A percentile compares a stretch with the other conserved stretches of the same genome.
These are phyloP conservation scores for Margaritispora aquatica DNA, from an alignment of 495 filamentous ascomycete species.

Conservation along the genomic window DNA sequence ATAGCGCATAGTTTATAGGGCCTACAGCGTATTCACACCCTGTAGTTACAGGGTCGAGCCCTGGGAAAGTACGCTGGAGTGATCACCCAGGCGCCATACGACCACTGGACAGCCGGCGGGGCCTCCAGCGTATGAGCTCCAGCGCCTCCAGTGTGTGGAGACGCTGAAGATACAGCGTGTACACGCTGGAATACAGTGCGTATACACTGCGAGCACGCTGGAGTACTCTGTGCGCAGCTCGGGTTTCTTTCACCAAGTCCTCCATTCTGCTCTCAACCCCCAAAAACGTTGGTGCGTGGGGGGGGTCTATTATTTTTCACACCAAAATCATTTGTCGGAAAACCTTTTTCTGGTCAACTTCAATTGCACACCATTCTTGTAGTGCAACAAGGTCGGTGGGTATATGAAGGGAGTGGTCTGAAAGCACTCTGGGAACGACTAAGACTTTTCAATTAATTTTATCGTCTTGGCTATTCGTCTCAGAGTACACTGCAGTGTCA, in stretches of 20 bases:
- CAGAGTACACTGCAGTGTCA: background rate
- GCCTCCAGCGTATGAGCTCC: background rate
- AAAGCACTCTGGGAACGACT: background rate
- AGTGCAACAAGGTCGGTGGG: background rate
- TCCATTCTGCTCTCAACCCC: background rate
- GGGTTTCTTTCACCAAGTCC: background rate
- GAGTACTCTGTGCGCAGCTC: too few relatives aligned
- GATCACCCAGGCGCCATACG: background rate
- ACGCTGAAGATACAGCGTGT: too few relatives aligned
- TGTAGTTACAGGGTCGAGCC: background rate
- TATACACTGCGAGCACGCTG: too few relatives aligned
- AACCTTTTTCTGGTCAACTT: background rate
- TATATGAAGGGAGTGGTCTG: constrained; percentile 1
- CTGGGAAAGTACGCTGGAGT: background rate
- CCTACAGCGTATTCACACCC: background rate
- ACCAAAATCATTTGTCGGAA: constrained; percentile 4
- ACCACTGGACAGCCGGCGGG: too few relatives aligned
- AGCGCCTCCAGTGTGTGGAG: background rate
- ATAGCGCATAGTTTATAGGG: background rate
- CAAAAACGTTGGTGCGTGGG: background rate
- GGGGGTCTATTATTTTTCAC: background rate
- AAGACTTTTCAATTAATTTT: background rate
- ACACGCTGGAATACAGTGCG: too few relatives aligned
- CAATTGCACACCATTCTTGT: background rate
- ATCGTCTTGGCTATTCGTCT: background rate